These are phyloP conservation scores for Haberlea rhodopensis DNA, from an alignment of 257 asterid genomes.

Conservation along the genomic window DNA sequence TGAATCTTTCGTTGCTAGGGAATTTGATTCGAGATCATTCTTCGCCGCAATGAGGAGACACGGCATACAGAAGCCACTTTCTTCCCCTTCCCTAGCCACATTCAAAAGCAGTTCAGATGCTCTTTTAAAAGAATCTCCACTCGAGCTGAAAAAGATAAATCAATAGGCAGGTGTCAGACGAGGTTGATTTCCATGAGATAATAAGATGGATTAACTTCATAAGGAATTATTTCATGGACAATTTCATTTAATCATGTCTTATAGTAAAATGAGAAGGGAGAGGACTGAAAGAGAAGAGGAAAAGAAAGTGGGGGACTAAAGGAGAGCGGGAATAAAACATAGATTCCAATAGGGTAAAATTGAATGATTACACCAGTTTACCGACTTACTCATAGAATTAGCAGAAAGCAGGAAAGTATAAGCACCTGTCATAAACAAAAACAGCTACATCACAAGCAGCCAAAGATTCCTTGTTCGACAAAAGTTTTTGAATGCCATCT, in stretches of 20 bases:
- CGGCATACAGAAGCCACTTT: conserved; percentile 70
- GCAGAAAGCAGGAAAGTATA: too few species aligned
- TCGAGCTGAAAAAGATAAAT: conserved; percentile 51
- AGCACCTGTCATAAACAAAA: too few species aligned
- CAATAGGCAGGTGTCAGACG: conserved; percentile 21
- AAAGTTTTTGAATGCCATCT: conserved; percentile 61
- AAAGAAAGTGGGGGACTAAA: background rate
- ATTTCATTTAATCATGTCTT: too few species aligned
- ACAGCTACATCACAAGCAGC: too few species aligned
- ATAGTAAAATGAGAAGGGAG: too few species aligned
- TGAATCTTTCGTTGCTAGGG: conserved; percentile 60
- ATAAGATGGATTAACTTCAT: background rate
- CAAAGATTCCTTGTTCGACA: conserved; percentile 62
- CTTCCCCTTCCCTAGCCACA: conserved; percentile 80
- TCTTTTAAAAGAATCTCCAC: conserved; percentile 66
- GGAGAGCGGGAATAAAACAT: background rate
- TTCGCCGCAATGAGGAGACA: conserved; percentile 93
- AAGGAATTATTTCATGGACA: too few species aligned
- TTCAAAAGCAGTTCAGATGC: conserved; percentile 71
- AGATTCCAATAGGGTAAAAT: too few species aligned
- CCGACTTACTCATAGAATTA: too few species aligned
- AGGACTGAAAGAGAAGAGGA: too few species aligned
- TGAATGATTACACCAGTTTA: background rate
- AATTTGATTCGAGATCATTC: conserved; percentile 65
- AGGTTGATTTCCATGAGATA: background rate